A percentile compares a stretch with the other conserved stretches of the same genome.
phyloP scores from a whole-genome alignment of 202 grass and related monocot species.

The Eragrostis tef region DNA sequence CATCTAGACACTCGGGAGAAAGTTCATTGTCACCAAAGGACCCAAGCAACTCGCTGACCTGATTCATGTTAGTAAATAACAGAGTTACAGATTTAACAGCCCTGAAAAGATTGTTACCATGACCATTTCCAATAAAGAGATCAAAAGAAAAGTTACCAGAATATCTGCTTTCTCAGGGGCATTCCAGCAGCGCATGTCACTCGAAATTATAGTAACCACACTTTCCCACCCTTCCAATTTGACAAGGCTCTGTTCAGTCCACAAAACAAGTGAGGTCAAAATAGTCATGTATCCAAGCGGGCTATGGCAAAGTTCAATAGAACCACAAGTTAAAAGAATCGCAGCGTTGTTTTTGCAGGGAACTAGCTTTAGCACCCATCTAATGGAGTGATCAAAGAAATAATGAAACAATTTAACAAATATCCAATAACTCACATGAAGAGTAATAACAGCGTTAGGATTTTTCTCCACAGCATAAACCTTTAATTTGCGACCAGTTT shows the following conservation, averaged over 20 bases:
- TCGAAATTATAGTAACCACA: constrained; percentile 83
- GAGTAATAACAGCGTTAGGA: constrained; percentile 94
- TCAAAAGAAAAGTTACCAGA: constrained; percentile 58
- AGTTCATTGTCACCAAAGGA: constrained; percentile 99
- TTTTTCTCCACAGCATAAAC: constrained; percentile 99
- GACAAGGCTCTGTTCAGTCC: constrained; percentile 75
- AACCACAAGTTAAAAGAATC: constrained; percentile 14
- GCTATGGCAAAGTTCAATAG: constrained; percentile 6
- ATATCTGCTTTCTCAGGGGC: constrained; percentile 99
- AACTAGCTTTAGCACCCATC: not conserved
- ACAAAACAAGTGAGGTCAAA: constrained; percentile 41
- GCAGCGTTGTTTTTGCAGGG: not conserved
- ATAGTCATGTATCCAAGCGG: constrained; percentile 22
- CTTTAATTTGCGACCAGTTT: constrained; percentile 94
- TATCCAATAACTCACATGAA: constrained; percentile 74
- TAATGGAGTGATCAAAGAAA: constrained; percentile 34
- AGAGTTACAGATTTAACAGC: not conserved
- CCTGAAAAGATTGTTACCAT: constrained; percentile 27
- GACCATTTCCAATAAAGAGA: not conserved
- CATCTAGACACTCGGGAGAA: constrained; percentile 97
- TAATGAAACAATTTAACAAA: not conserved
- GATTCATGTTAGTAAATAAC: constrained; percentile 46
- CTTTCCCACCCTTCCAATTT: constrained; percentile 98
- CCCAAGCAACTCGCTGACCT: constrained; percentile 98
- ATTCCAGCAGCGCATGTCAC: constrained; percentile 98